phyloP scores from a whole-genome alignment of 2,329 filamentous ascomycete species.

The Aspergillus carbonarius region DNA sequence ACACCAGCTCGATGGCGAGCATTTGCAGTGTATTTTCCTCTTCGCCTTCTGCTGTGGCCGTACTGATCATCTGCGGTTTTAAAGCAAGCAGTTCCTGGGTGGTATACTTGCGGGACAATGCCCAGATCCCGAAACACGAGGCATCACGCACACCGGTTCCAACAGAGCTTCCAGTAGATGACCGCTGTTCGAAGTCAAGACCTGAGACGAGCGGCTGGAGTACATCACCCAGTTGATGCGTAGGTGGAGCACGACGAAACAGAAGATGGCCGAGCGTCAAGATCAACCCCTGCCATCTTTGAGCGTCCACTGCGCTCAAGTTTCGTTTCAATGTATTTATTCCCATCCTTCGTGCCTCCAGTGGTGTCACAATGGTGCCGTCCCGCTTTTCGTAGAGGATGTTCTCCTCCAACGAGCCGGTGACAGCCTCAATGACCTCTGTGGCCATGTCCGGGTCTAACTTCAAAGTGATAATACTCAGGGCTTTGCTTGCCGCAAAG shows the following conservation, averaged over 20 bases:
- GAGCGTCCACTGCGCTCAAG: constrained; percentile 72
- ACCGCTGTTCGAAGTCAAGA: constrained; percentile 84
- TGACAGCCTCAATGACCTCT: constrained; percentile 82
- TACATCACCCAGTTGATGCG: constrained; percentile 68
- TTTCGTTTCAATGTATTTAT: constrained; percentile 51
- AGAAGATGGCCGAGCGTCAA: constrained; percentile 83
- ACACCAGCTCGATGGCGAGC: constrained; percentile 76
- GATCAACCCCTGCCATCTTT: constrained; percentile 90
- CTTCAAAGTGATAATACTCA: constrained; percentile 81
- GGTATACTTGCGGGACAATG: constrained; percentile 80
- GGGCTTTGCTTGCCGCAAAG: constrained; percentile 85
- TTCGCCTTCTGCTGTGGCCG: constrained; percentile 25
- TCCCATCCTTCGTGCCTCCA: constrained; percentile 32
- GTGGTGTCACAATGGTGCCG: constrained; percentile 39
- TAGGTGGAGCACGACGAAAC: constrained; percentile 78
- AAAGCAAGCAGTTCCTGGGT: constrained; percentile 73
- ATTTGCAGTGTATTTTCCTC: constrained; percentile 63
- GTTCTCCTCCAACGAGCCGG: constrained; percentile 66
- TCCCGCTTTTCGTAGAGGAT: constrained; percentile 55
- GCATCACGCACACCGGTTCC: constrained; percentile 93
- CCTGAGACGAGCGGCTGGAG: constrained; percentile 75
- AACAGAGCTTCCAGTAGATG: constrained; percentile 76
- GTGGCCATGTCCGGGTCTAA: constrained; percentile 76
- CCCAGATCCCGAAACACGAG: constrained; percentile 95
- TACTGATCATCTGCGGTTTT: constrained; percentile 36